phyloP scores from a whole-genome alignment of 2,329 filamentous ascomycete genomes.

The Diaporthe amygdali region DNA sequence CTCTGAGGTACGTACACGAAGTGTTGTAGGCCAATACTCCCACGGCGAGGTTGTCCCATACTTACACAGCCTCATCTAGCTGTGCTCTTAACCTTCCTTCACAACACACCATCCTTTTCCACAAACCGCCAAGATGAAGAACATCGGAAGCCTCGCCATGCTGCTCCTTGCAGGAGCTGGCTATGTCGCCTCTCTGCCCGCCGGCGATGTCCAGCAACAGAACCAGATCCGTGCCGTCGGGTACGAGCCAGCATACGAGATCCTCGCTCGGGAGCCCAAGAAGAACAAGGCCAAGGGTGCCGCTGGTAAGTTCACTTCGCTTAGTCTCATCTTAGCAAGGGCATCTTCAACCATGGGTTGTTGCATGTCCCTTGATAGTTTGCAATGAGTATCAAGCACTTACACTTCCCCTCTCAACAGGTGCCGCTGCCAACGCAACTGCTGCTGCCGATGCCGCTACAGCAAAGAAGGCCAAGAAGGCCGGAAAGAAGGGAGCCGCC shows the following conservation, averaged over 20 bases:
- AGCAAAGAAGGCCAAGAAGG: conserved; percentile 1
- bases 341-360: neutral
- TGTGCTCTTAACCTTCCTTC: conserved; percentile 17
- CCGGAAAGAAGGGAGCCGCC: neutral
- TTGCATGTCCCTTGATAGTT: neutral
- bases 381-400: neutral
- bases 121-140: conserved; percentile 43
- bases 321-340: too few species aligned
- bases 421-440: neutral
- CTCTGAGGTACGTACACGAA: neutral
- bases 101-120: neutral
- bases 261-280: conserved; percentile 19
- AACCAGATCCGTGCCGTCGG: neutral
- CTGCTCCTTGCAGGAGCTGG: conserved; percentile 41
- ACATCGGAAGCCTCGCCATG: conserved; percentile 42
- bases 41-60: neutral
- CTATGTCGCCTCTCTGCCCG: conserved; percentile 37
- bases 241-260: neutral
- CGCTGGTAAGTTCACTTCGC: neutral
- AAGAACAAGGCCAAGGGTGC: neutral
- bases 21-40: neutral
- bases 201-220: neutral
- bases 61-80: conserved; percentile 5
- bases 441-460: neutral
- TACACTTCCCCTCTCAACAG: neutral